Evolutionary conservation across 257 asterid species (phyloP), one percentile per base, ranked within the genome.

Genomic region (Solanum ossicruentum): DNA sequence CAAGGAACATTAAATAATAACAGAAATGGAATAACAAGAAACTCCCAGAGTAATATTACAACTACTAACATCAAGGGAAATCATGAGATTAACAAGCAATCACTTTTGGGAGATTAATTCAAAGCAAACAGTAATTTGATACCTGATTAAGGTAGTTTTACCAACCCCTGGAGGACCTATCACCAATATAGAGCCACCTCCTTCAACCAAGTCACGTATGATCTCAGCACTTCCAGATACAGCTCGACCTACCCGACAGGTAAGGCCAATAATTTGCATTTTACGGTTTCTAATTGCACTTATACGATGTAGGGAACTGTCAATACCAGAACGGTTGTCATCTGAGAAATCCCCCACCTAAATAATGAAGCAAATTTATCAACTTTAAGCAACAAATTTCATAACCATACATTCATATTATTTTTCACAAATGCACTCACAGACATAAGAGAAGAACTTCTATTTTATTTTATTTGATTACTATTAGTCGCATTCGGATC

Each of bases 91-190:
- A n/a, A 80, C 56, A 17, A 39, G 26, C 41, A 85, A 70, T 80
- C 26, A 85, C 49, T 26, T 78, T 51, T 28, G 26, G 63, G 0
- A 77, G 23, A 26, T 77, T 77, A 28, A 77, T 8, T 16, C 9
- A 52, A 78, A 51, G 45, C 65, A 52, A 51, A 10, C 63, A 51
- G 47, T 1, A 26, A 77, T 52, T 52, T 32, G 4, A 26, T 78
- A 94, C 99, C 99, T 95, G 91, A 96, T 96, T 86, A 96, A 89
- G 73, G 99, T 95, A 80, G 99, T 96, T 90, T 96, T 96, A 88
- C 99, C 99, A 78, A 95, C 99, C 80, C 99, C 99, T 12, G 99
- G 99, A 75, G 98, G 98, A 47, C 99, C 98, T 69, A 96, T 96
- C 90, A 96, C 97, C 90, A 95, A 90, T 80, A 96, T 96, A 85